These are phyloP conservation scores for Lasiodiplodia gonubiensis DNA, from an alignment of 2,329 filamentous ascomycete species.

Conservation along the genomic window DNA sequence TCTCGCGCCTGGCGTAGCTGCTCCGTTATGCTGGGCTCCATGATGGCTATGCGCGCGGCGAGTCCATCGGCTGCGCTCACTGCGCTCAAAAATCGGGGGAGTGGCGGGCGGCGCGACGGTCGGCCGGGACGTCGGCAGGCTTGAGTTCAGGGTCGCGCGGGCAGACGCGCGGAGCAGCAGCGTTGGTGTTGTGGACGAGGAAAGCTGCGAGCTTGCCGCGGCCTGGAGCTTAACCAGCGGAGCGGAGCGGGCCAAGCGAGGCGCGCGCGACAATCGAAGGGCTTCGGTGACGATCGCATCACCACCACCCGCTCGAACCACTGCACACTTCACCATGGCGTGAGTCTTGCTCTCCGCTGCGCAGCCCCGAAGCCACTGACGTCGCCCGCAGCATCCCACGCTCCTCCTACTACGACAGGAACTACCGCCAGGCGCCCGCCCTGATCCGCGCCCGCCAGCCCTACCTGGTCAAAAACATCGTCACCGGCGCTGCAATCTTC, in stretches of 20 bases:
- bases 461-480: constrained; percentile 86
- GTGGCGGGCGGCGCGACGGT: background rate
- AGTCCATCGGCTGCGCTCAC: constrained; percentile 10
- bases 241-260: constrained; percentile 13
- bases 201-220: constrained; percentile 12
- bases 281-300: background rate
- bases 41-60: background rate
- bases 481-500: constrained; percentile 78
- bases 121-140: background rate
- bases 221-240: constrained; percentile 9
- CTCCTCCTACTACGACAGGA: constrained; percentile 90
- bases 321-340: constrained; percentile 25
- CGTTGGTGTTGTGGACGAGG: background rate
- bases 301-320: background rate
- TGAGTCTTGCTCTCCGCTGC: constrained; percentile 4
- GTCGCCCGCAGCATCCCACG: constrained; percentile 59
- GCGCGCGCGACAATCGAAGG: background rate
- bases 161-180: background rate
- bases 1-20: constrained; percentile 91
- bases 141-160: background rate
- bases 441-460: constrained; percentile 90
- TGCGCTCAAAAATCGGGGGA: background rate
- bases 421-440: constrained; percentile 83
- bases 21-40: constrained; percentile 55
- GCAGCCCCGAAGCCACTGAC: background rate